Base-by-base conservation (phyloP, 768 basidiomycete species). In the Agrocybe praecox region DNA sequence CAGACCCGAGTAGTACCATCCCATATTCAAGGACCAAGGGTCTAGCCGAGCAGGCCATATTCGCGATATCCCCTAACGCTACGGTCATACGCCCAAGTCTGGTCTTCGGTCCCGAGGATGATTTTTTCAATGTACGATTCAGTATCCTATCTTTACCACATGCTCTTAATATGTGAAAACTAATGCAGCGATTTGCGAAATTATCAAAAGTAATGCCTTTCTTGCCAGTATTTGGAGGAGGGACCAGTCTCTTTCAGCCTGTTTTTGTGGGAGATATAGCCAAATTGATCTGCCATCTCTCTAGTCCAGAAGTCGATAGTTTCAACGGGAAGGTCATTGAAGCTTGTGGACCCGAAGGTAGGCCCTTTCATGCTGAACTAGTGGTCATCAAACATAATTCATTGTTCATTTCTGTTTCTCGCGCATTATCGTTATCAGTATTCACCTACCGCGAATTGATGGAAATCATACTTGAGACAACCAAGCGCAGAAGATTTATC, bases 181-280 rank as follows among this genome's bases (percentile, higher is more conserved):
- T n/a, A n/a, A n/a, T n/a, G n/a, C 59, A 90, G 88, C 76, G 85
- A 43, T 89, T 92, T 63, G 83, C 85, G 26, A 76, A 72, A 23
- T 68, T 92, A 24, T 81, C 87, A 0, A 76, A 74, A 49, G 74
- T 81, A 57, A 69, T 91, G 32, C 89, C 89, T 2, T 85, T 89
- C 66, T 69, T 91, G 23, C 90, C 89, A n/a, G 87, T 92, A 6
- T 91, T 90, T 64, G 86, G 82, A 9, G 86, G 86, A n/a, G 90
- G 90, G 1, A 69, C 60, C 10, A 74, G 87, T 6, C 76, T 72
- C 22, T 91, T 91, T 65, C 89, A 91, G 62, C 89, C 90, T 12
- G 84, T 90, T 11, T 90, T 84, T 64, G 88, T 84, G 1, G 86
- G 81, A 0, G 89, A 93, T 66, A 62, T 93, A 26, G 87, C 85